Conservation (phyloP, 371 early-diverging fungal genomes). For the Choanephora cucurbitarum region DNA sequence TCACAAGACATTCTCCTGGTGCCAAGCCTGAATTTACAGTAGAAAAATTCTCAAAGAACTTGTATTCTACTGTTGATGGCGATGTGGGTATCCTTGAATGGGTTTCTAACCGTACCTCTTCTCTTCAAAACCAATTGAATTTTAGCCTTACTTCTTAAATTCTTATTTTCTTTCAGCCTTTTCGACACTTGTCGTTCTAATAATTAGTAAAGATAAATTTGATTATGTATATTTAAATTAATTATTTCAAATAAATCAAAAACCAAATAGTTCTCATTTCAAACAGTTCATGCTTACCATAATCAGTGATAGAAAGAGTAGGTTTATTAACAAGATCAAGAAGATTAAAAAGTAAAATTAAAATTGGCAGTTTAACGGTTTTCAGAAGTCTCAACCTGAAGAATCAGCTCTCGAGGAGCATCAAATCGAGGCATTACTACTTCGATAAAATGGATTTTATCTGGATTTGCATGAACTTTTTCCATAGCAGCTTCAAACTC, state of each 20-base stretch:
- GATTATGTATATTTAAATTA: too few relatives aligned
- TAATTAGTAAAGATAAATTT: too few relatives aligned
- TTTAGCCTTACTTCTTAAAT: conserved; percentile 7
- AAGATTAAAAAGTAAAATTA: too few relatives aligned
- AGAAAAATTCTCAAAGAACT: conserved; percentile 41
- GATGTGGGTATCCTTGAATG: conserved; percentile 36
- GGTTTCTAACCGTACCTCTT: conserved; percentile 31
- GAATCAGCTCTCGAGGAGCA: conserved; percentile 37
- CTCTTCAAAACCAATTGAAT: conserved; percentile 32
- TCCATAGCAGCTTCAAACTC: conserved; percentile 39
- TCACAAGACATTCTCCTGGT: conserved; percentile 44
- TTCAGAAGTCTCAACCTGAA: conserved; percentile 32
- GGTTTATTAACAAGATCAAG: too few relatives aligned
- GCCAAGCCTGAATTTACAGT: conserved; percentile 31
- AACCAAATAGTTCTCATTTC: too few relatives aligned
- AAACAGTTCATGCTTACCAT: too few relatives aligned
- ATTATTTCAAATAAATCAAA: too few relatives aligned
- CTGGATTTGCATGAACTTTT: conserved; percentile 15
- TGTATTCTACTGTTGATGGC: conserved; percentile 26
- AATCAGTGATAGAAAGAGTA: too few relatives aligned
- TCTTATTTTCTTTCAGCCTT: too few relatives aligned
- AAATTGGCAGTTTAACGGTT: too few relatives aligned
- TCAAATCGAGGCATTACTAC: conserved; percentile 42
- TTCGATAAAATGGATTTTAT: conserved; percentile 41
- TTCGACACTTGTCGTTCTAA: too few relatives aligned